Percentiles rank a stretch among this genome's conserved stretches.
phyloP scores from a whole-genome alignment of 148 eudicot species.

The Agrostemma githago region DNA sequence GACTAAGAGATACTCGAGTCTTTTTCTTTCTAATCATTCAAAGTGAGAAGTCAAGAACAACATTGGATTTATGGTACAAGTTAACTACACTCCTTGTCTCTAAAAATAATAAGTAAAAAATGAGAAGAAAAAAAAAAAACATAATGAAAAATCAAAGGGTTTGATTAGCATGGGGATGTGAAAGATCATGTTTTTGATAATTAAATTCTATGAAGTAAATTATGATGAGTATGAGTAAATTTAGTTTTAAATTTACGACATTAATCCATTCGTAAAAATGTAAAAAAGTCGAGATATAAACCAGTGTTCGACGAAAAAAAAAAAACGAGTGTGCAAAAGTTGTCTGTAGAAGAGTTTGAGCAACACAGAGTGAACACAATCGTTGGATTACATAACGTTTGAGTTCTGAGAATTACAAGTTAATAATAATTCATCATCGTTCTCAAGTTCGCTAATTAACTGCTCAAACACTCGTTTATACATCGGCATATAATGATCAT shows the following conservation, averaged over 20 bases:
- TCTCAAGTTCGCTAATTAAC: slow-evolving; percentile 68
- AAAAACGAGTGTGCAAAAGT: no score
- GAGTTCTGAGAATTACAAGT: slow-evolving; percentile 12
- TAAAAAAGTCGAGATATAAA: no score
- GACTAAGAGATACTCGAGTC: no score
- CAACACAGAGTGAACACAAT: no score
- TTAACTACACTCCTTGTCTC: background rate
- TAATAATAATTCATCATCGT: slow-evolving; percentile 36
- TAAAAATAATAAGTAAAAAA: background rate
- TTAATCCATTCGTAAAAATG: no score
- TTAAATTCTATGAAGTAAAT: no score
- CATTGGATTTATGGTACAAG: background rate
- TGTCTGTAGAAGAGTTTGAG: no score
- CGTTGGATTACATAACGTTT: no score
- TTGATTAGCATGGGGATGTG: background rate
- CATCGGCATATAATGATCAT: slow-evolving; percentile 96
- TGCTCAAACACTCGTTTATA: slow-evolving; percentile 79
- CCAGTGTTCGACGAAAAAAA: no score
- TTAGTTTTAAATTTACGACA: no score
- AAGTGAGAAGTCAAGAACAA: background rate
- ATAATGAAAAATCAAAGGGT: background rate
- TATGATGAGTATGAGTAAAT: no score
- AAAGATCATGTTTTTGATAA: no score
- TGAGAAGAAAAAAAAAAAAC: background rate
- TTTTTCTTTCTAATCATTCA: background rate